phyloP scores from a whole-genome alignment of 164 flowering plant species.

The Liquidambar formosana region DNA sequence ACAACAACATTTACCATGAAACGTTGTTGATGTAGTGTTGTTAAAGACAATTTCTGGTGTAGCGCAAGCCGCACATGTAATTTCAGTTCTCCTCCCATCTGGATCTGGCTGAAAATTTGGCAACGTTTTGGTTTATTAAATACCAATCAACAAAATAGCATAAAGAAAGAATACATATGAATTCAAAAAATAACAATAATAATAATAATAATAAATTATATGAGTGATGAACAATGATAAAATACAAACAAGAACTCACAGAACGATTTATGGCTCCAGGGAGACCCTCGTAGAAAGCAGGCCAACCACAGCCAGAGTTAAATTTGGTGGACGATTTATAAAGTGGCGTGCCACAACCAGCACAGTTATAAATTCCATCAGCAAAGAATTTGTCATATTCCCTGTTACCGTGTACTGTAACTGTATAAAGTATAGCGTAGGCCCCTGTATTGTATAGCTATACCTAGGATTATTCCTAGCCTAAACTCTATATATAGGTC shows the following conservation, averaged over 20 bases:
- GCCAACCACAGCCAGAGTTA: slow-evolving; percentile 93
- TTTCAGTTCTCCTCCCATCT: slow-evolving; percentile 74
- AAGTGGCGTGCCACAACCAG: slow-evolving; percentile 72
- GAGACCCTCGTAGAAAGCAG: slow-evolving; percentile 83
- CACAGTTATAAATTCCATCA: slow-evolving; percentile 70
- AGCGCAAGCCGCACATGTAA: slow-evolving; percentile 80
- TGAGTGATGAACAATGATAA: too few relatives aligned
- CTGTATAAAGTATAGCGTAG: too few relatives aligned
- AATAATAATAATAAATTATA: too few relatives aligned
- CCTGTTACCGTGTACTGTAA: too few relatives aligned
- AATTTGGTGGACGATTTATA: slow-evolving; percentile 75
- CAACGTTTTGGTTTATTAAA: background rate
- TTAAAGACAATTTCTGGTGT: too few relatives aligned
- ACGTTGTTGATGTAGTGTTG: too few relatives aligned
- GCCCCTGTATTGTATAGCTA: too few relatives aligned
- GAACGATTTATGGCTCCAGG: slow-evolving; percentile 76
- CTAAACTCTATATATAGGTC: too few relatives aligned
- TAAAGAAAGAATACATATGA: background rate
- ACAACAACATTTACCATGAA: too few relatives aligned
- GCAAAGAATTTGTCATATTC: slow-evolving; percentile 71
- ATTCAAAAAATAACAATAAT: too few relatives aligned
- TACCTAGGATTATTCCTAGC: too few relatives aligned
- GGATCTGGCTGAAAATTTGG: slow-evolving; percentile 64
- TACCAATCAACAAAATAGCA: background rate
- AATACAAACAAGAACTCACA: slow-evolving; percentile 35